Evolutionary conservation across 2,329 filamentous ascomycete species (phyloP).

Genomic region (Chaetomiaceae sp.): DNA sequence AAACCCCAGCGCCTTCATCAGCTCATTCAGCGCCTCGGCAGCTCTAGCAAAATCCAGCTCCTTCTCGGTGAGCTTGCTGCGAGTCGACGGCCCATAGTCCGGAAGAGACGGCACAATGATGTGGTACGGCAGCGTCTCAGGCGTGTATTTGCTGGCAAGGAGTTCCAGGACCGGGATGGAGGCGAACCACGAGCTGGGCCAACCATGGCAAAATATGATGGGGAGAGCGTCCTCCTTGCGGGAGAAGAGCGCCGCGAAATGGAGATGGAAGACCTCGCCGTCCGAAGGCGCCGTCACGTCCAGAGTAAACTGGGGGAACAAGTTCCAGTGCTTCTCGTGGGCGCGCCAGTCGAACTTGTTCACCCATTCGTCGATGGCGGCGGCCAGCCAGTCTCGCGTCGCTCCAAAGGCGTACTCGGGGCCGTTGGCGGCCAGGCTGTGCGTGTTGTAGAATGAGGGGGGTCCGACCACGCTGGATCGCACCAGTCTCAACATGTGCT

Average conservation of each 20-base stretch:
- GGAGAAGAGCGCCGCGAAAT: slow-evolving; percentile 21
- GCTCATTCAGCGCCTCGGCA: slow-evolving; percentile 44
- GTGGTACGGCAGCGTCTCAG: slow-evolving; percentile 51
- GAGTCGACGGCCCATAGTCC: slow-evolving; percentile 47
- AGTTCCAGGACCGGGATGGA: slow-evolving; percentile 49
- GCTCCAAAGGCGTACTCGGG: slow-evolving; percentile 14
- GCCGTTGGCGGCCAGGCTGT: not conserved
- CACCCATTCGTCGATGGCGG: slow-evolving; percentile 11
- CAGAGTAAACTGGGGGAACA: slow-evolving; percentile 20
- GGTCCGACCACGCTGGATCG: slow-evolving; percentile 2
- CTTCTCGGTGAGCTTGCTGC: slow-evolving; percentile 34
- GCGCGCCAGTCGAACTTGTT: slow-evolving; percentile 19
- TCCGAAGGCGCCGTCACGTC: slow-evolving; percentile 18
- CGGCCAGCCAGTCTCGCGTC: slow-evolving; percentile 15
- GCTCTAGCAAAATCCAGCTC: slow-evolving; percentile 39
- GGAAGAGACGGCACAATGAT: slow-evolving; percentile 53
- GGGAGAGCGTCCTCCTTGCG: slow-evolving; percentile 13
- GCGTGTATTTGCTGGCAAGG: slow-evolving; percentile 44
- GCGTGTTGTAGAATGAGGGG: slow-evolving; percentile 20
- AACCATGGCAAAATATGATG: slow-evolving; percentile 46
- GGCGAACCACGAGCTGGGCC: slow-evolving; percentile 52
- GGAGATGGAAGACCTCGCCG: slow-evolving; percentile 16
- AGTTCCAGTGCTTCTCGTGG: slow-evolving; percentile 18
- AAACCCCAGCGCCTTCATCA: slow-evolving; percentile 53
- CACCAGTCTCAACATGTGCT: slow-evolving; percentile 13